Base-by-base conservation (phyloP, 805 yeast species). In the Metschnikowia gelsemii region DNA sequence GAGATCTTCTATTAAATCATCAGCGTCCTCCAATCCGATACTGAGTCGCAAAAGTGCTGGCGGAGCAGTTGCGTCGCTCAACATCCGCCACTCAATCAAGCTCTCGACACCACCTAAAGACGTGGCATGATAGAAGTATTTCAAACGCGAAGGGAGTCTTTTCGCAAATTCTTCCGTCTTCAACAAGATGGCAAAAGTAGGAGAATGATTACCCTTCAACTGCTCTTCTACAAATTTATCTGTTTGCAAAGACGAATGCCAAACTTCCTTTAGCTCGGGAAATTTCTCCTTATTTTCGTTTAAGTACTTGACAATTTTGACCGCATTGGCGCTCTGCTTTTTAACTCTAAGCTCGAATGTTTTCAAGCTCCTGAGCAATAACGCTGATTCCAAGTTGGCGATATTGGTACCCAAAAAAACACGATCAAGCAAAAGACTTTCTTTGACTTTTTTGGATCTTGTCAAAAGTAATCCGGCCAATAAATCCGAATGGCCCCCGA, bases 401-500 rank as follows among this genome's bases (percentile, higher is more conserved):
- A 86, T 79, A 50, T 81, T 87, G 1, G 96, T 80, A 27, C 96
- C 97, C 40, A 89, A 63, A 45, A 70, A 74, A 7, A 80, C 62
- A 54, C 98, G 73, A 52, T 90, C 96, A 0, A 58, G 61, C 4
- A 71, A 61, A 46, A 90, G 69, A 31, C 66, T 56, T 17, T 65
- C 51, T 42, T 75, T 74, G 5, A 70, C 70, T 2, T 66, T 62
- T 7, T 56, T 50, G 45, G 78, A 78, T 57, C 82, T 81, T n/a
- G 85, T 80, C 14, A 82, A 79, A 14, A 89, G 63, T 9, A 84
- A 70, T 24, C 98, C 97, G 4, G 96, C 89, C 37, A 90, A 68
- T 31, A 89, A 66, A 61, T 90, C 97, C 5, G 95, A 86, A 63
- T 90, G 96, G n/a, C 98, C 97, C 28, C 96, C 96, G 56, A 88